Base-by-base conservation (phyloP, 768 basidiomycete genomes). In the Boletus tomentosulus region DNA sequence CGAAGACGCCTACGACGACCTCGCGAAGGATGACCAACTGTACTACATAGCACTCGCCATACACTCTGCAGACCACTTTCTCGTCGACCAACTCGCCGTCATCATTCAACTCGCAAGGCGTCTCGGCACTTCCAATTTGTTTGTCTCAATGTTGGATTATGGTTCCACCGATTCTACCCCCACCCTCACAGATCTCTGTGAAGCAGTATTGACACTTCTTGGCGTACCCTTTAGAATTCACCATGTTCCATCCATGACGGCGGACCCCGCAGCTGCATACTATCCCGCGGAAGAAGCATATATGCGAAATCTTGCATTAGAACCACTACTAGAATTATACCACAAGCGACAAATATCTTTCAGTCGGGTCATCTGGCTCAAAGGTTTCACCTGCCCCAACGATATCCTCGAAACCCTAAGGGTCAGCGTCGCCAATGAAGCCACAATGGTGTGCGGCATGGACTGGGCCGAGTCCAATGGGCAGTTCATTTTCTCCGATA, bases 371-470 rank as follows among this genome's bases (percentile, higher is more conserved):
- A 82, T 99, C 43, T 99, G 97, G 97, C 78, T 98, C 57, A 99
- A 98, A 66, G 97, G 97, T 0, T 99, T 99, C 69, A 98, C 97
- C 0, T 99, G 97, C 66, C 97, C 97, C 2, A 96, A 93, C 64
- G 97, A 99, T 68, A 94, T 99, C 46, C 76, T 99, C 48, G 97
- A 99, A 72, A 96, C 90, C 24, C 84, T 98, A 66, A 86, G 94
- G 58, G 87, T 98, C 56, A 92, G 89, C 67, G 79, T 88, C 60
- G 80, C 81, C 31, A 99, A 98, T 66, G 84, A 94, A 60, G 97
- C 97, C 3, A 92, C 94, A 0, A 92, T 99, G 92, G 93, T 98
- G 2, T 98, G 97, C 66, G 96, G 95, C n/a, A 98, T 98, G 96
- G 97, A 99, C 66, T 99, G 97, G 97, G 96, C 94, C 11, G 95